Evolutionary conservation across 1,284 basidiomycete species (phyloP), one percentile per base, ranked within the genome.

Genomic region (Cystobasidium pallidum): DNA sequence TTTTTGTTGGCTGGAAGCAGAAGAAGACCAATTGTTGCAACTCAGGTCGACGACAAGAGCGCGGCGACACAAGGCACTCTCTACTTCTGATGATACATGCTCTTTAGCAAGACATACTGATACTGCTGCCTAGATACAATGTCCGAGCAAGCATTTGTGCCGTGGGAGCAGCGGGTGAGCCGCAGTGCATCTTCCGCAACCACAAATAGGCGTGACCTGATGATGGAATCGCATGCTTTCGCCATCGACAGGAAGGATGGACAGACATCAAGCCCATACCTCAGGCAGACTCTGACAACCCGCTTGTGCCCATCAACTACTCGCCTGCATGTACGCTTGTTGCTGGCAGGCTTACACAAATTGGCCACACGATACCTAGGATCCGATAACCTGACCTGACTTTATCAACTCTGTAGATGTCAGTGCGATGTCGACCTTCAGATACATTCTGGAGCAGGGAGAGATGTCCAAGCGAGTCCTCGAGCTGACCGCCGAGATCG

Each of bases 361-460:
- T 47, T 61, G 26, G 58, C 58, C 58, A 61, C 39, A 64, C 21
- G 36, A 24, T 43, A 30, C 8, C 59, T 13, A 34, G 21, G 19
- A 19, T 19, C 32, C 17, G 8, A 58, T 39, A 8, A 26, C 13
- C 58, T n/a, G 34, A 43, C 41, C 13, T 41, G 39, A 61, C 57
- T 21, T 36, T 8, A 8, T 10, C n/a, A 36, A 43, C 30, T 24
- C 2, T 10, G 32, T 76, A 95, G 94, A 97, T 82, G 90, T 88
- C 75, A 92, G 94, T 82, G 92, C 91, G 1, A 94, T 93, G 75
- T 86, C 91, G 78, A 92, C 94, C 81, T 94, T 97, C 80, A 88
- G 94, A 72, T 92, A 88, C 0, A 84, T 96, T 71, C 85, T 91
- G 51, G 87, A 88, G 76, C 82, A 83, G 0, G 87, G 86, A 4